Conservation (phyloP, 2,329 filamentous ascomycete genomes). For the Colletotrichum lini region DNA sequence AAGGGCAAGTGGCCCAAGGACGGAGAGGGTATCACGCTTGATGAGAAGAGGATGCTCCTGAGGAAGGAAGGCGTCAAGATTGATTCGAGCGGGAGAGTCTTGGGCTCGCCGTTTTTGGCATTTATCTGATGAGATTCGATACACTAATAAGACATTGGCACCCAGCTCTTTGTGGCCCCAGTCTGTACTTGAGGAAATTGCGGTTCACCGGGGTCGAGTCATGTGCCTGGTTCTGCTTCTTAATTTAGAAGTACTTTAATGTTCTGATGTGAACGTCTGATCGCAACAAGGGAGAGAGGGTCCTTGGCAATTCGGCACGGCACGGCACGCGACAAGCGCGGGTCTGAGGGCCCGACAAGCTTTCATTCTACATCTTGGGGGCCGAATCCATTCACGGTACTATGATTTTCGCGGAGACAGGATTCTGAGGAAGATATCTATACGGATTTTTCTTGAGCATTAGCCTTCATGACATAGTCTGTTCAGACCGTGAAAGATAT, state of each 20-base stretch:
- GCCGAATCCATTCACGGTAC: background rate
- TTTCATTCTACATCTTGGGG: background rate
- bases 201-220: no score
- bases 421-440: background rate
- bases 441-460: background rate
- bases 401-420: background rate
- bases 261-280: background rate
- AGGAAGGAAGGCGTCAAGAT: constrained; percentile 76
- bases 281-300: background rate
- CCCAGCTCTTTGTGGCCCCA: background rate
- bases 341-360: background rate
- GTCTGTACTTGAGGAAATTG: background rate
- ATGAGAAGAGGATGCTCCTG: constrained; percentile 75
- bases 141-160: no score
- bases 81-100: constrained; percentile 70
- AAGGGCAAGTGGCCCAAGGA: constrained; percentile 91
- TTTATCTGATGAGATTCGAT: constrained; percentile 50
- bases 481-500: no score
- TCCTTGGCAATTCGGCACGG: background rate
- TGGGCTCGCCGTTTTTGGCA: constrained; percentile 68
- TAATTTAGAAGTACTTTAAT: background rate
- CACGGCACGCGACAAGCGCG: background rate
- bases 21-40: constrained; percentile 75
- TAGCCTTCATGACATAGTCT: background rate
- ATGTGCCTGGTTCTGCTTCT: background rate